Evolutionary conservation across 2,329 filamentous ascomycete genomes (phyloP).

Genomic region (Aspergillus uvarum): DNA sequence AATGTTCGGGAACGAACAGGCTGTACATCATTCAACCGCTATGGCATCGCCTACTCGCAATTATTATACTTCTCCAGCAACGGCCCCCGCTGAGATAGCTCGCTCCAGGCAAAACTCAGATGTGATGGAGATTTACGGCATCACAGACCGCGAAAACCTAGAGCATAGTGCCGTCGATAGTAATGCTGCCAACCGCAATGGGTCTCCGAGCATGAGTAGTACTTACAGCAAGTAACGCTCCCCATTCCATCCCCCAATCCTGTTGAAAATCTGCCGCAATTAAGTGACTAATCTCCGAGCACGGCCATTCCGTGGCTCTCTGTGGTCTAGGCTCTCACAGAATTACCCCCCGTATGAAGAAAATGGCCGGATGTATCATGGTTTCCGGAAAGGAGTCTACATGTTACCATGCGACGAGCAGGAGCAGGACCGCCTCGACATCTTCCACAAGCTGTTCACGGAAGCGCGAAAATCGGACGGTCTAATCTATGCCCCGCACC

Average conservation of each 20-base stretch:
- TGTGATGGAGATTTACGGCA: constrained; percentile 37
- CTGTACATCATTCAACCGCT: constrained; percentile 20
- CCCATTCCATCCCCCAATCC: constrained; percentile 9
- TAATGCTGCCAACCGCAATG: constrained; percentile 31
- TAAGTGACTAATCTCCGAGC: constrained; percentile 19
- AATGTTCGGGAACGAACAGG: constrained; percentile 24
- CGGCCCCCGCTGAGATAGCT: constrained; percentile 26
- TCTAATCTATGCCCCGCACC: constrained; percentile 43
- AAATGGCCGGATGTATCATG: constrained; percentile 70
- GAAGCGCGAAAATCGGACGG: constrained; percentile 57
- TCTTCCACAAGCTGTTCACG: constrained; percentile 75
- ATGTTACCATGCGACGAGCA: constrained; percentile 75
- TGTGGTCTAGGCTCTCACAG: constrained; percentile 32
- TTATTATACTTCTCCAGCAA: constrained; percentile 27
- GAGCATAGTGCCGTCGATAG: constrained; percentile 21
- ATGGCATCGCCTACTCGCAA: constrained; percentile 23
- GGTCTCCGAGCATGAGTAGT: constrained; percentile 25
- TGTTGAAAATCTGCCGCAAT: background rate
- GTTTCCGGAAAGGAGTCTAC: constrained; percentile 67
- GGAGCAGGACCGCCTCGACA: constrained; percentile 76
- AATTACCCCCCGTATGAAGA: constrained; percentile 54
- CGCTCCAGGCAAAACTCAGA: constrained; percentile 37
- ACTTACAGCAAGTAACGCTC: constrained; percentile 24
- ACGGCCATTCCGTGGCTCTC: constrained; percentile 3
- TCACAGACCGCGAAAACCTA: constrained; percentile 32